Percentiles rank a stretch among this genome's conserved stretches.
These are phyloP conservation scores for Cladosporium sphaerospermum DNA, from an alignment of 2,329 filamentous ascomycete species.

Conservation along the genomic window DNA sequence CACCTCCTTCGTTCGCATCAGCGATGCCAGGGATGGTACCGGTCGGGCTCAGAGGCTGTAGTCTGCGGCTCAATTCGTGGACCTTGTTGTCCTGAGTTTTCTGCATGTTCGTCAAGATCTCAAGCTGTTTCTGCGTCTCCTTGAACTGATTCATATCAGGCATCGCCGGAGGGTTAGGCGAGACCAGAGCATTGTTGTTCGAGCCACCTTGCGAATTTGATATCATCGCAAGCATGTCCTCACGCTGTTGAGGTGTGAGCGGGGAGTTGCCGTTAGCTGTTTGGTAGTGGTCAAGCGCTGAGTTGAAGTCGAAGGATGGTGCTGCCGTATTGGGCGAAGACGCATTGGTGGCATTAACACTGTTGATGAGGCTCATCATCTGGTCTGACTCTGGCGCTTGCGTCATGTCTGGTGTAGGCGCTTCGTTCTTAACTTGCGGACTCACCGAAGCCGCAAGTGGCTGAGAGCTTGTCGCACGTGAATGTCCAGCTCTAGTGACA, in stretches of 20 bases:
- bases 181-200: conserved; percentile 52
- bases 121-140: conserved; percentile 67
- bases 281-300: conserved; percentile 43
- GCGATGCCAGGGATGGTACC: conserved; percentile 67
- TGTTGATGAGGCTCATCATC: conserved; percentile 47
- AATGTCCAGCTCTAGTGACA: conserved; percentile 16
- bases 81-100: conserved; percentile 72
- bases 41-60: conserved; percentile 74
- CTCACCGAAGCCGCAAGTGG: conserved; percentile 17
- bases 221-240: conserved; percentile 40
- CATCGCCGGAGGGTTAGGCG: conserved; percentile 49
- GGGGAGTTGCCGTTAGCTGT: conserved; percentile 41
- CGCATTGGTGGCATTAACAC: conserved; percentile 36
- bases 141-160: conserved; percentile 57
- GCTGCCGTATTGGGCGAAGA: conserved; percentile 28
- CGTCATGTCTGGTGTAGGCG: conserved; percentile 31
- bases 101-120: conserved; percentile 71
- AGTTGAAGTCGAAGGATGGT: conserved; percentile 40
- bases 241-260: conserved; percentile 43
- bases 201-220: conserved; percentile 19
- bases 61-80: conserved; percentile 63
- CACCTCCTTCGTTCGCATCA: conserved; percentile 31
- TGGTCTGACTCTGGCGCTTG: conserved; percentile 38
- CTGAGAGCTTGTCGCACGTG: conserved; percentile 14
- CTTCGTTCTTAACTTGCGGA: conserved; percentile 37